phyloP scores from a whole-genome alignment of 768 basidiomycete genomes.

The Boletus rubescentipes region DNA sequence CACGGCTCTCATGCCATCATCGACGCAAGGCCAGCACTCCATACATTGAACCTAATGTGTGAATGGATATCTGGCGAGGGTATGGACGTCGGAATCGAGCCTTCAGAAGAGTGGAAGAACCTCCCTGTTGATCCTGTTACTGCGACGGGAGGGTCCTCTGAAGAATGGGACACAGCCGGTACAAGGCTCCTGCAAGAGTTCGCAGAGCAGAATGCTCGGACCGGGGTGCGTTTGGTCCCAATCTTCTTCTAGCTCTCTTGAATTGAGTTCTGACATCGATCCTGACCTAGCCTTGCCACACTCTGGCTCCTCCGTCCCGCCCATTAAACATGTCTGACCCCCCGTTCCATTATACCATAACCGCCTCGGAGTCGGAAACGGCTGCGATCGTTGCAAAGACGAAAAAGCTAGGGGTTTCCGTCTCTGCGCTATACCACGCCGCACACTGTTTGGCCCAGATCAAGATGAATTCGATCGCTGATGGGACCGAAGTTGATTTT shows the following conservation, averaged over 20 bases:
- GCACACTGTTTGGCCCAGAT: conserved; percentile 23
- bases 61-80: conserved; percentile 22
- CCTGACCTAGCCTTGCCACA: conserved; percentile 4
- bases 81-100: conserved; percentile 7
- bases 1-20: conserved; percentile 23
- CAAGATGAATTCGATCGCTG: conserved; percentile 20
- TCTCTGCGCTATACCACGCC: conserved; percentile 22
- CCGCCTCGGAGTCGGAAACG: conserved; percentile 6
- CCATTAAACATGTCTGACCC: conserved; percentile 10
- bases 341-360: background rate
- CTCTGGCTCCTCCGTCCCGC: conserved; percentile 5
- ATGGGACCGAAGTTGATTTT: conserved; percentile 17
- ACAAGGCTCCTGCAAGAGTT: conserved; percentile 15
- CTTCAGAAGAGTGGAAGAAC: conserved; percentile 25
- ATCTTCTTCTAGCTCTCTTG: background rate
- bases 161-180: conserved; percentile 19
- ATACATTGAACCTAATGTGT: conserved; percentile 22
- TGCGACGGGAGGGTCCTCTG: conserved; percentile 23
- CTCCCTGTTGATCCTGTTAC: conserved; percentile 26
- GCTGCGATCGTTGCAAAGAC: conserved; percentile 9
- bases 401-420: conserved; percentile 11
- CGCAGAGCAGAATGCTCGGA: background rate
- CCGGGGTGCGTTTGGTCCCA: conserved; percentile 5
- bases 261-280: no score
- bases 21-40: conserved; percentile 22